Base-by-base conservation (phyloP, 371 early-diverging fungal genomes). In the Mucor ambiguus region DNA sequence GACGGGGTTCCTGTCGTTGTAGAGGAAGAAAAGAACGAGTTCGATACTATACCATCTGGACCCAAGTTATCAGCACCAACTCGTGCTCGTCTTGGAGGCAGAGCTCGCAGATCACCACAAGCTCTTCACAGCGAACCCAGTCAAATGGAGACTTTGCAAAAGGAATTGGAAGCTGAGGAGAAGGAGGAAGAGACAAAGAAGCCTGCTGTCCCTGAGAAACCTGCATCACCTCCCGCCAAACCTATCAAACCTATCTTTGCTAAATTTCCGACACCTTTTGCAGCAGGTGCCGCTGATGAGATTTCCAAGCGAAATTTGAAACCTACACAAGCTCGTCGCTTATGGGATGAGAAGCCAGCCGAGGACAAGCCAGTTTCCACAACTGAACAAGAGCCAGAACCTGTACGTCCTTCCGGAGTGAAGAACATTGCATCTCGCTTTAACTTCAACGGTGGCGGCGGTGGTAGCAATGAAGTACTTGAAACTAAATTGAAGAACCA, bases 261-360 rank as follows among this genome's bases (percentile, higher is more conserved):
- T 43, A 87, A 87, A 66, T 87, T 86, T 71, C 85, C 88, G 32
- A 87, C 88, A 4, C 88, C 88, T 2, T 86, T 87, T 79, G 85
- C 85, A 10, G 78, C 75, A 18, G 77, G 69, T 10, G 76, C 74
- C 7, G 78, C 74, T 12, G 77, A 72, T 32, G 70, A 76, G 14
- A 67, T 78, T 11, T 35, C 80, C 0, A 78, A 83, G 48, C 71
- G 71, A 11, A 74, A 78, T 16, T 75, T 78, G 44, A 78, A 76
- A 41, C 80, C 79, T 33, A 80, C 76, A 28, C 75, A 75, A 49
- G 38, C 59, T 10, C 82, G 79, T 38, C 77, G 78, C 12, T 73
- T 78, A 61, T 79, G 66, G 77, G 82, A 70, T 60, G 83, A 66
- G 58, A 81, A 60, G 32, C 77, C 74, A 52, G 70, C 68, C 0